A percentile compares a stretch with the other conserved stretches of the same genome.
These are phyloP conservation scores for Omphalotus olearius DNA, from an alignment of 1,284 basidiomycete species.

Conservation along the genomic window DNA sequence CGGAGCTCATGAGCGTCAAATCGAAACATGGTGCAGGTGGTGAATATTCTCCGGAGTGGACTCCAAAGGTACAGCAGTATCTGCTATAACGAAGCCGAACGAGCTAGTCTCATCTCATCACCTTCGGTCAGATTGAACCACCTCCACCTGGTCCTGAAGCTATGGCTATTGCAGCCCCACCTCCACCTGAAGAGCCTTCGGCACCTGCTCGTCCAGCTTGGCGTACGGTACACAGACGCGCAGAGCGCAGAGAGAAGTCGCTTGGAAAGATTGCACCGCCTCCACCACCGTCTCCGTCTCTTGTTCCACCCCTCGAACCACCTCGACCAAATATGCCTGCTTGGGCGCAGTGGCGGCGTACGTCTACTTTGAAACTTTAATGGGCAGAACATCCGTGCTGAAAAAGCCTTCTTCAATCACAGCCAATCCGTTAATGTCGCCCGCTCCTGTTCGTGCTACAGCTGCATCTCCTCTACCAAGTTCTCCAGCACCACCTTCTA, in stretches of 20 bases:
- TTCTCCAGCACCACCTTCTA: slow-evolving; percentile 13
- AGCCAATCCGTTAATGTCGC: slow-evolving; percentile 57
- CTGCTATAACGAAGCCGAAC: background rate
- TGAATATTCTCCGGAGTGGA: slow-evolving; percentile 66
- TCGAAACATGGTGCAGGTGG: slow-evolving; percentile 70
- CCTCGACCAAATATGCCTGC: slow-evolving; percentile 48
- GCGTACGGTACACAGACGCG: slow-evolving; percentile 63
- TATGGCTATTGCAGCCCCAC: slow-evolving; percentile 20
- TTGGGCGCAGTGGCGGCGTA: slow-evolving; percentile 77
- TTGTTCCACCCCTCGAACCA: slow-evolving; percentile 27
- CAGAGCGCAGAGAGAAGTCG: slow-evolving; percentile 40
- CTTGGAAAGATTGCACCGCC: slow-evolving; percentile 30
- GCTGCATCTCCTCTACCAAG: slow-evolving; percentile 40
- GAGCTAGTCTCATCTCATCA: slow-evolving; percentile 1
- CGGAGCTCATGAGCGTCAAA: slow-evolving; percentile 71
- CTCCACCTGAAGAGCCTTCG: background rate
- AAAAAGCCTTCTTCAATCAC: background rate
- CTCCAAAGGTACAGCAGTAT: slow-evolving; percentile 39
- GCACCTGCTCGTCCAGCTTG: slow-evolving; percentile 60
- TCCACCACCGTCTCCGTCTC: slow-evolving; percentile 35
- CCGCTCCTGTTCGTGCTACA: slow-evolving; percentile 34
- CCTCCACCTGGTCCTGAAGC: slow-evolving; percentile 30
- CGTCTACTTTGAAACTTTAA: slow-evolving; percentile 15
- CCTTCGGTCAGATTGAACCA: slow-evolving; percentile 12
- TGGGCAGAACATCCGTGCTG: background rate